Conservation (phyloP, 2,329 filamentous ascomycete species). For the Blastomyces parvus region DNA sequence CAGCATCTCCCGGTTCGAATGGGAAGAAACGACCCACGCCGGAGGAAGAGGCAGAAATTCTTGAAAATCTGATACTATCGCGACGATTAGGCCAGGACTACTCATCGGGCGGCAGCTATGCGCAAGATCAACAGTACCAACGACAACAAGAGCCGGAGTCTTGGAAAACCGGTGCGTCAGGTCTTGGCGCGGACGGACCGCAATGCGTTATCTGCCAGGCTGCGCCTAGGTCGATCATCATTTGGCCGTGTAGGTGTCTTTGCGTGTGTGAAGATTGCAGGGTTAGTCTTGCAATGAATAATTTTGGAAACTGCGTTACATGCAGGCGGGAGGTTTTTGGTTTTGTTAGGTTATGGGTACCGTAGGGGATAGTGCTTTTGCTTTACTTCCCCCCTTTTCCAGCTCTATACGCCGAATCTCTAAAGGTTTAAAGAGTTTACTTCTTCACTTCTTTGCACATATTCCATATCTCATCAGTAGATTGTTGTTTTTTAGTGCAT, state of each 20-base stretch:
- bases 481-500: background rate
- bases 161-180: constrained; percentile 64
- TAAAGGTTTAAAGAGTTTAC: background rate
- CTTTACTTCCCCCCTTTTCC: background rate
- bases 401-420: background rate
- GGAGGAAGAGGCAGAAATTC: constrained; percentile 49
- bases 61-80: constrained; percentile 52
- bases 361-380: constrained; percentile 32
- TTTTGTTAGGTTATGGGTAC: constrained; percentile 86
- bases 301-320: constrained; percentile 93
- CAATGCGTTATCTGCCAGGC: constrained; percentile 91
- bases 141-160: constrained; percentile 24
- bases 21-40: constrained; percentile 29
- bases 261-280: constrained; percentile 92
- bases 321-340: constrained; percentile 80
- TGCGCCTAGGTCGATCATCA: constrained; percentile 74
- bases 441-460: background rate
- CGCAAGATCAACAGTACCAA: background rate
- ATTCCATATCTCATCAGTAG: background rate
- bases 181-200: constrained; percentile 63
- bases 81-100: constrained; percentile 33
- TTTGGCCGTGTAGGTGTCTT: constrained; percentile 93
- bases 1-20: constrained; percentile 12
- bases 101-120: constrained; percentile 10
- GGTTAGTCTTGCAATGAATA: constrained; percentile 89